Percentiles rank a stretch among this genome's conserved stretches.
phyloP scores from a whole-genome alignment of 2,329 filamentous ascomycete genomes.

The Dendryphion nanum region DNA sequence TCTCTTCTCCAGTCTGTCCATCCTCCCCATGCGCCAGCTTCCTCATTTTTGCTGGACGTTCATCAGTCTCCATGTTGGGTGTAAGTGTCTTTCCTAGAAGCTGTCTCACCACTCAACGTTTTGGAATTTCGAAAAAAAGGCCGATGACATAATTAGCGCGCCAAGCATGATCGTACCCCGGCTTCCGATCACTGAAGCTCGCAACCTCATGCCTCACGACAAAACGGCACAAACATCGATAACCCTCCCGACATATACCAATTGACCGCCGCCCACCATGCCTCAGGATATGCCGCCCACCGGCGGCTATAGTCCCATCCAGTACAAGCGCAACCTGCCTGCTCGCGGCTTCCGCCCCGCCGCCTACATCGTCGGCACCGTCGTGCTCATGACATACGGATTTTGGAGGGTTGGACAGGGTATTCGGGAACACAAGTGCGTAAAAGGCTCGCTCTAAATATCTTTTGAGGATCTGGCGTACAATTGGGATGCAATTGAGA shows the following conservation, averaged over 20 bases:
- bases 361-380: conserved; percentile 73
- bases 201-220: conserved; percentile 28
- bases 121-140: too few relatives aligned
- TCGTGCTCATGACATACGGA: conserved; percentile 79
- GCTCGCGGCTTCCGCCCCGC: conserved; percentile 84
- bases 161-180: not conserved
- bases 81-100: not conserved
- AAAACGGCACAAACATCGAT: too few relatives aligned
- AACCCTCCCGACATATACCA: conserved; percentile 11
- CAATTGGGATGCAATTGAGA: conserved; percentile 12
- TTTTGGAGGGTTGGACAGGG: conserved; percentile 84
- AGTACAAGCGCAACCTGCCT: conserved; percentile 98
- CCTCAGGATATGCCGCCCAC: conserved; percentile 95
- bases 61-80: conserved; percentile 54
- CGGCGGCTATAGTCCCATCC: conserved; percentile 93
- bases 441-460: conserved; percentile 5
- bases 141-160: not conserved
- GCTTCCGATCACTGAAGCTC: not conserved
- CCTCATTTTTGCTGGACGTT: conserved; percentile 55
- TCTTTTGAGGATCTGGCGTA: not conserved
- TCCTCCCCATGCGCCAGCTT: conserved; percentile 48
- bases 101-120: too few relatives aligned
- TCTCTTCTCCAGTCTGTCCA: too few relatives aligned
- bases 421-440: conserved; percentile 88
- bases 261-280: conserved; percentile 56